Evolutionary conservation across 202 grass and related monocot genomes (phyloP), one percentile per base, ranked within the genome.

Genomic region (Cymbopogon flexuosus): DNA sequence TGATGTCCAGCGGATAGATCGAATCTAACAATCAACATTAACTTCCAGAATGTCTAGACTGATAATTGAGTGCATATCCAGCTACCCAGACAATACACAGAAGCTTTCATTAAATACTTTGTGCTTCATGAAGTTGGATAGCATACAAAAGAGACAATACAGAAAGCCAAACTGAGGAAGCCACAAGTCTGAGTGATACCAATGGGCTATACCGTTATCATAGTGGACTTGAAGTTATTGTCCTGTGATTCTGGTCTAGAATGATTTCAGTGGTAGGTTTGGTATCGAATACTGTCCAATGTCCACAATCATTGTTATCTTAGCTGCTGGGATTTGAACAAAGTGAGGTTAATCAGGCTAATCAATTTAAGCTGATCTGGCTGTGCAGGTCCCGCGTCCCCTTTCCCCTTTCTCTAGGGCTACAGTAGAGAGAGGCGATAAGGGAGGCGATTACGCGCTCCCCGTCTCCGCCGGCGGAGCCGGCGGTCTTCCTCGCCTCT

Each of bases 61-160:
- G 37, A 72, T 5, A 79, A 21, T 14, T 54, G 29, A 30, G 40
- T 68, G 8, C 62, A 42, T 60, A 69, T 6, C 39, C 27, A 59
- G 35, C 29, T 69, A 66, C 58, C 6, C 54, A 8, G 45, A 5
- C 45, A 86, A 84, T 72, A 88, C 79, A 54, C 82, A 77, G 56
- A 51, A 63, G 46, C 76, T 87, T 68, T 77, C 68, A 91, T 80
- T 61, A 70, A 73, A 61, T 77, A 80, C 12, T 85, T 19, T 87
- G 79, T 57, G 80, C 78, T 86, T 90, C 68, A 65, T 88, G 72
- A 78, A 96, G 90, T 84, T 87, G 76, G 77, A 87, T 82, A 80
- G 81, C 80, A 77, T 90, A 75, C 47, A 87, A 81, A 42, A 23
- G 62, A 41, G 67, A 62, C 70, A 12, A 67, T 72, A 30, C 23